phyloP scores from a whole-genome alignment of 108 stramenopile genomes.

The Aurantiochytrium sp. region DNA sequence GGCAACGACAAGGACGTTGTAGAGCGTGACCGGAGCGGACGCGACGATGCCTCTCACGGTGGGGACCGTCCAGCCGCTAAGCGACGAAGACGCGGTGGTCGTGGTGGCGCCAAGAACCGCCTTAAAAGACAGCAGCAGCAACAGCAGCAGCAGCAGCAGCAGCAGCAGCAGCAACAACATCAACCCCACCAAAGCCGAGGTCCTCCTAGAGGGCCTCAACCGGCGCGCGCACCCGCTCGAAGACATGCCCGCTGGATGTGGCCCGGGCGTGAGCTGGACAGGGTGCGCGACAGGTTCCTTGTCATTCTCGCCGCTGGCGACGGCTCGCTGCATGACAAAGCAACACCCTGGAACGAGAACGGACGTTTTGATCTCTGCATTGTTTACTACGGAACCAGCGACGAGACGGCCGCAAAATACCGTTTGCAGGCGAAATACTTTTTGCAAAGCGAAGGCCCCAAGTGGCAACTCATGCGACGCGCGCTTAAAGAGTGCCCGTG shows the following conservation, averaged over 20 bases:
- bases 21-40: not conserved
- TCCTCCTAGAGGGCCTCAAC: not conserved
- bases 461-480: not conserved
- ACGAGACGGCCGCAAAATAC: not conserved
- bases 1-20: not conserved
- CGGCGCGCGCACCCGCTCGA: not conserved
- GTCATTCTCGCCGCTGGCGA: not conserved
- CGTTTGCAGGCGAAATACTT: not conserved
- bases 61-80: too few species aligned
- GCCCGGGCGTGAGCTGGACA: not conserved
- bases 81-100: too few species aligned
- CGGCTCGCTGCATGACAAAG: not conserved
- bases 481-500: too few species aligned
- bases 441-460: not conserved
- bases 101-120: too few species aligned
- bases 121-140: too few species aligned
- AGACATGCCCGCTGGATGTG: not conserved
- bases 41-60: not conserved
- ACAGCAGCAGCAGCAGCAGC: too few species aligned
- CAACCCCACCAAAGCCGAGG: too few species aligned
- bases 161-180: too few species aligned
- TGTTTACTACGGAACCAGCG: not conserved
- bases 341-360: not conserved
- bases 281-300: not conserved
- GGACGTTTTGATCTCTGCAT: not conserved